Conservation (phyloP, 2,329 filamentous ascomycete genomes). For the Atkinsonella texensis region DNA sequence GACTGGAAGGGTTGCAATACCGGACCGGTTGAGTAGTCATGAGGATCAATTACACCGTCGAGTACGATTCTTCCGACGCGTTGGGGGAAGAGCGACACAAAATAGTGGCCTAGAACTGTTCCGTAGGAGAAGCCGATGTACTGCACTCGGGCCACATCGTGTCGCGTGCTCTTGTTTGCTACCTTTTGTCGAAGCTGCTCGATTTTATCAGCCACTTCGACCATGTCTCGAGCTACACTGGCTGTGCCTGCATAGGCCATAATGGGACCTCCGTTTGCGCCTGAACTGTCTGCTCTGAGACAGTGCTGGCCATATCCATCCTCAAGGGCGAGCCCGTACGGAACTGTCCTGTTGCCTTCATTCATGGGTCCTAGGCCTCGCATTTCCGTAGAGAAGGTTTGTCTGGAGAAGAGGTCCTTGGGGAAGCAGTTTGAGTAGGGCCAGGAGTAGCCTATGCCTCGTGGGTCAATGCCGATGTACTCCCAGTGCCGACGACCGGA, state of each 20-base stretch:
- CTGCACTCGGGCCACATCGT: constrained; percentile 18
- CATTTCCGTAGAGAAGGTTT: neutral
- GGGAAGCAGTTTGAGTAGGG: constrained; percentile 7
- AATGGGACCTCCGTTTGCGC: constrained; percentile 10
- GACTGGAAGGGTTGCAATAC: constrained; percentile 8
- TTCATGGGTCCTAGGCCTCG: neutral
- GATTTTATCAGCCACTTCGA: constrained; percentile 5
- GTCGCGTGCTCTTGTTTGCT: neutral
- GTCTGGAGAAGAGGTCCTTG: constrained; percentile 10
- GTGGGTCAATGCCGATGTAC: constrained; percentile 28
- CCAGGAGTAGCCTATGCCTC: constrained; percentile 17
- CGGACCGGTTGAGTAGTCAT: constrained; percentile 16
- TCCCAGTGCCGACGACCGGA: constrained; percentile 19
- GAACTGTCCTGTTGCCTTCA: neutral
- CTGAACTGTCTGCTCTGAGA: constrained; percentile 6
- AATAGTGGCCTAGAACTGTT: constrained; percentile 13
- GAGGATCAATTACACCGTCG: constrained; percentile 19
- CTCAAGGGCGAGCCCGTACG: constrained; percentile 5
- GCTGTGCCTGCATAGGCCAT: constrained; percentile 13
- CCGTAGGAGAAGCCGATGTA: constrained; percentile 36
- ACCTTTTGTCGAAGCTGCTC: constrained; percentile 3
- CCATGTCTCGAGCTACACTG: constrained; percentile 8
- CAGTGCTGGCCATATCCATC: constrained; percentile 17
- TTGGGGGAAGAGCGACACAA: constrained; percentile 15
- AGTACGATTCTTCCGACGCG: constrained; percentile 25